Evolutionary conservation across 2,329 filamentous ascomycete genomes (phyloP).

Genomic region (Diaporthe helianthi): DNA sequence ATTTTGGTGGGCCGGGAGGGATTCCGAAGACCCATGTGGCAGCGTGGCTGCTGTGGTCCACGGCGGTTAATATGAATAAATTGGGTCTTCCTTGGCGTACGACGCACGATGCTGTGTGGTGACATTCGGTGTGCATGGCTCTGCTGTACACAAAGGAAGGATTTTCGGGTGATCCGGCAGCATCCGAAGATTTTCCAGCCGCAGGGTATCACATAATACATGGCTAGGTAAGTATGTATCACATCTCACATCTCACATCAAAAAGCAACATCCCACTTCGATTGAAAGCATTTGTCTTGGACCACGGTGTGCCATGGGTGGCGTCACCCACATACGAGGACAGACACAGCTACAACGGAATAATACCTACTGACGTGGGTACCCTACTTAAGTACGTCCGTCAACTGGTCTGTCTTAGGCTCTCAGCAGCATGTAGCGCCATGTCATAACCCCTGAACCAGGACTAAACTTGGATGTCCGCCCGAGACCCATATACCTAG

Average conservation of each 20-base stretch:
- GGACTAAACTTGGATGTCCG: neutral
- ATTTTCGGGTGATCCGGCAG: conserved; percentile 13
- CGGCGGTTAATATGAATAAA: conserved; percentile 23
- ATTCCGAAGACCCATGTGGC: conserved; percentile 8
- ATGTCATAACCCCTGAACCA: neutral
- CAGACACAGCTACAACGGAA: neutral
- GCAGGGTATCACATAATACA: neutral
- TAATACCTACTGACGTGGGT: too few species aligned
- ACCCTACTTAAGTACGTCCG: too few species aligned
- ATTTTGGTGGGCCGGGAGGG: neutral
- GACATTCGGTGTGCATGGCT: neutral
- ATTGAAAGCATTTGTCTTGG: neutral
- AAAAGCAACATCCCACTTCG: neutral
- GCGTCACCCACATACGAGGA: neutral
- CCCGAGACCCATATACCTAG: neutral
- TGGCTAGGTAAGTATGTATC: too few species aligned
- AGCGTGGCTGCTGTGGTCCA: too few species aligned
- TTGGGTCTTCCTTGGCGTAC: neutral
- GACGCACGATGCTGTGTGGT: neutral
- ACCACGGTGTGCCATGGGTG: neutral
- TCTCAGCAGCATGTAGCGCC: neutral
- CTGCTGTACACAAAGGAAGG: conserved; percentile 17
- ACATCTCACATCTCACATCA: neutral
- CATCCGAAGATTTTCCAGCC: conserved; percentile 19
- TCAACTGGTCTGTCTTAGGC: too few species aligned